Evolutionary conservation across 441 rosid species (phyloP), one percentile per base, ranked within the genome.

Genomic region (Croton setiger): DNA sequence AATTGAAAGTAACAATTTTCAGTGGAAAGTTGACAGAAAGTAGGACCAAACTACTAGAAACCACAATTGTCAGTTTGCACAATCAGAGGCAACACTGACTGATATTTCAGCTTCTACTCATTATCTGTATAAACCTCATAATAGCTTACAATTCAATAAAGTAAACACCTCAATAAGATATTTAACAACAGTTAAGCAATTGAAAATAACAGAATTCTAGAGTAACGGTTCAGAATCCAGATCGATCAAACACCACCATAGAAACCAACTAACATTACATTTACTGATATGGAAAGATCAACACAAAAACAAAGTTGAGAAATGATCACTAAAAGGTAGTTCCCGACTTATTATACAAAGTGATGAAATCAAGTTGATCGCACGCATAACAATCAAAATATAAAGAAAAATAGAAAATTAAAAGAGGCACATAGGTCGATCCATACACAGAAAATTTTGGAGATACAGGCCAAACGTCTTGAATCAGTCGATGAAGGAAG

Each of bases 371-470:
- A 58, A 56, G 47, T 44, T 70, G 69, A 72, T 74, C 69, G n/a
- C 70, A 35, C 36, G 69, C 73, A 64, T 31, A 37, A 21, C 31
- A 63, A 44, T 20, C 15, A 57, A 71, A 27, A 37, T 12, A 35
- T 37, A 3, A 31, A 43, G 15, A 44, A 62, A 48, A 44, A 3
- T 10, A 3, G 7, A 20, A 18, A 37, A n/a, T 56, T 12, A 45
- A 68, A 18, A 14, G 20, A 66, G 27, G n/a, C 3, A 4, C 41
- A 41, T 27, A 13, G 60, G 60, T 60, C 23, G 68, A 60, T 77
- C 66, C 72, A 47, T 53, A 83, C 81, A 77, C 13, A 57, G 56
- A 62, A 68, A 63, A 66, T n/a, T 31, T 0, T 56, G 68, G 57
- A 55, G 74, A 49, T 44, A 63, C 35, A 36, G 3, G 44, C n/a